Evolutionary conservation across 2,329 filamentous ascomycete genomes (phyloP).

Genomic region (Pyrenophora graminea): DNA sequence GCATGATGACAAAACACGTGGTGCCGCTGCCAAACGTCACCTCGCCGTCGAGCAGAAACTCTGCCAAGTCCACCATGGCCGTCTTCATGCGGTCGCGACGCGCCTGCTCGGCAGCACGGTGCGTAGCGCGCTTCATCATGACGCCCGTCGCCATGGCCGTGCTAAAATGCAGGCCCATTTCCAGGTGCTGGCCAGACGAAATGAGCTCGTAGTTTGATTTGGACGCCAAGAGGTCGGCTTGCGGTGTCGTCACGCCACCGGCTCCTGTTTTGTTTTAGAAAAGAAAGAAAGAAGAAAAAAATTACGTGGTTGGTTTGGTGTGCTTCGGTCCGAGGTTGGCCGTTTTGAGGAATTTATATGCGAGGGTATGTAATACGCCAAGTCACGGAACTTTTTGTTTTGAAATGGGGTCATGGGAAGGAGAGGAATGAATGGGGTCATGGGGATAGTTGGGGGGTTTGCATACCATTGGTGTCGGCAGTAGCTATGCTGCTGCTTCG

Average conservation of each 20-base stretch:
- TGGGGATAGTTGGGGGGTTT: too few relatives aligned
- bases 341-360: not conserved
- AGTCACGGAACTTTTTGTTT: conserved; percentile 7
- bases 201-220: conserved; percentile 40
- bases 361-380: not conserved
- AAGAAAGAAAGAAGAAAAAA: too few relatives aligned
- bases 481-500: conserved; percentile 25
- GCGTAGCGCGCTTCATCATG: conserved; percentile 41
- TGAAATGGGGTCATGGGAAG: not conserved
- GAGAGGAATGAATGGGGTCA: not conserved
- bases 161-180: conserved; percentile 40
- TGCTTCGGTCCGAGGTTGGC: conserved; percentile 1
- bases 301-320: too few relatives aligned
- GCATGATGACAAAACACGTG: conserved; percentile 38
- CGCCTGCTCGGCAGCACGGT: conserved; percentile 39
- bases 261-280: conserved; percentile 12
- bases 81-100: conserved; percentile 39
- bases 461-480: conserved; percentile 30
- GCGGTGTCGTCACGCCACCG: conserved; percentile 31
- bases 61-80: conserved; percentile 38
- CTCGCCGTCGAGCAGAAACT: conserved; percentile 37
- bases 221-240: conserved; percentile 35
- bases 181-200: conserved; percentile 34
- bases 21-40: conserved; percentile 39
- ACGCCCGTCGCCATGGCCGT: conserved; percentile 40